A percentile compares a stretch with the other conserved stretches of the same genome.
Conservation (phyloP, 2,329 filamentous ascomycete genomes). For the Thielaviopsis euricoi region DNA sequence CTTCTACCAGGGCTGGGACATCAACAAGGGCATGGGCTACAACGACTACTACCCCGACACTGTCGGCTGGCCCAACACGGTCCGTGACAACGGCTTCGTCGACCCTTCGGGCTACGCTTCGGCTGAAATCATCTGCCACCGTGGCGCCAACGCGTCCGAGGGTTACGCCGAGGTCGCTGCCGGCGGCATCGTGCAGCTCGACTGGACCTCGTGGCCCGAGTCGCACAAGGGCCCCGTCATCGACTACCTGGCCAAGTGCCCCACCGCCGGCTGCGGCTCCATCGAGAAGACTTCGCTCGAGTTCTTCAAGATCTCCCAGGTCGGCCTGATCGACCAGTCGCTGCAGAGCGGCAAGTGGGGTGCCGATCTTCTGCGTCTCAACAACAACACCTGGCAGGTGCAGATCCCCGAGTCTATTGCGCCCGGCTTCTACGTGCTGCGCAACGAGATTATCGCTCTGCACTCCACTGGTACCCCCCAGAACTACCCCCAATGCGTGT, state of each 20-base stretch:
- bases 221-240: constrained; percentile 45
- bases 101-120: constrained; percentile 23
- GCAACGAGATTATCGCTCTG: constrained; percentile 39
- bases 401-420: constrained; percentile 29
- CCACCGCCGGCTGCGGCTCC: constrained; percentile 31
- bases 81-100: constrained; percentile 29
- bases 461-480: constrained; percentile 32
- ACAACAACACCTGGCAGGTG: constrained; percentile 29
- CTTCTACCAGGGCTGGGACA: constrained; percentile 19
- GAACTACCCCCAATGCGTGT: constrained; percentile 36
- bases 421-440: constrained; percentile 36
- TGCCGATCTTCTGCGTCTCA: constrained; percentile 31
- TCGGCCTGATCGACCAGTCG: constrained; percentile 31
- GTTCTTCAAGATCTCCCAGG: constrained; percentile 44
- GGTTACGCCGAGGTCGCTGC: constrained; percentile 33
- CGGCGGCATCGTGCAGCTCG: constrained; percentile 38
- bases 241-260: constrained; percentile 41
- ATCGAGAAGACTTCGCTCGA: constrained; percentile 33
- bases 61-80: constrained; percentile 20
- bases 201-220: constrained; percentile 51
- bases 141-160: constrained; percentile 23
- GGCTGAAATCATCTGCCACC: constrained; percentile 33
- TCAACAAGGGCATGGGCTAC: constrained; percentile 14
- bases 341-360: constrained; percentile 34
- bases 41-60: constrained; percentile 14